Evolutionary conservation across 148 eudicot species (phyloP).

Genomic region (Amaranthus palmeri): DNA sequence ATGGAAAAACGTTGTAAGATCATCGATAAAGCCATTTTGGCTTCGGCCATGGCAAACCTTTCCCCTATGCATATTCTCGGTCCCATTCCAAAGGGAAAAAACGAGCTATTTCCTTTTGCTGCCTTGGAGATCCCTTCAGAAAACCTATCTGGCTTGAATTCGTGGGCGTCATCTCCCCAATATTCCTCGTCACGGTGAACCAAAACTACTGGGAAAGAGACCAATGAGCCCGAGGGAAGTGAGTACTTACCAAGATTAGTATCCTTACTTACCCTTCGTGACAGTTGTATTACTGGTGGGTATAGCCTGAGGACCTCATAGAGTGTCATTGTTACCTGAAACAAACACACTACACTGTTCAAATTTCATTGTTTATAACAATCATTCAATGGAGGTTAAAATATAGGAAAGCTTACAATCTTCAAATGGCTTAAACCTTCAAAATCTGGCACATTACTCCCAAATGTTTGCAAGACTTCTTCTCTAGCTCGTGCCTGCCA

Average conservation of each 20-base stretch:
- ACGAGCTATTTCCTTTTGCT: constrained; percentile 12
- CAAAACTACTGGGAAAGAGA: constrained; percentile 4
- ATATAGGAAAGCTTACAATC: constrained; percentile 18
- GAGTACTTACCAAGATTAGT: constrained; percentile 13
- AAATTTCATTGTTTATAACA: not conserved
- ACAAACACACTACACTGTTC: not conserved
- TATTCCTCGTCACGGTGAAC: constrained; percentile 15
- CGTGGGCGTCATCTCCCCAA: constrained; percentile 23
- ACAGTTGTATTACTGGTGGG: constrained; percentile 19
- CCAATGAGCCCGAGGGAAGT: constrained; percentile 13
- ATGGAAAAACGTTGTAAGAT: constrained; percentile 2
- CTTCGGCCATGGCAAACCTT: constrained; percentile 20
- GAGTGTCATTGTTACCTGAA: constrained; percentile 25
- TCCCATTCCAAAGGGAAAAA: constrained; percentile 26
- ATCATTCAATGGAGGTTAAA: not conserved
- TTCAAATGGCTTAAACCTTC: constrained; percentile 22
- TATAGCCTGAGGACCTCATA: constrained; percentile 26
- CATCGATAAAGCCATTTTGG: constrained; percentile 6
- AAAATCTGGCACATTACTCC: constrained; percentile 15
- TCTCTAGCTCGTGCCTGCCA: constrained; percentile 27
- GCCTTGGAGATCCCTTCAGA: constrained; percentile 26
- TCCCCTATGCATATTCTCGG: constrained; percentile 29
- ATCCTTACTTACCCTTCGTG: constrained; percentile 13
- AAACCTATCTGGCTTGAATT: constrained; percentile 28
- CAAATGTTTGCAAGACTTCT: constrained; percentile 21